A percentile compares a stretch with the other conserved stretches of the same genome.
These are phyloP conservation scores for Hericium rajendrae DNA, from an alignment of 768 basidiomycete genomes.

Conservation along the genomic window DNA sequence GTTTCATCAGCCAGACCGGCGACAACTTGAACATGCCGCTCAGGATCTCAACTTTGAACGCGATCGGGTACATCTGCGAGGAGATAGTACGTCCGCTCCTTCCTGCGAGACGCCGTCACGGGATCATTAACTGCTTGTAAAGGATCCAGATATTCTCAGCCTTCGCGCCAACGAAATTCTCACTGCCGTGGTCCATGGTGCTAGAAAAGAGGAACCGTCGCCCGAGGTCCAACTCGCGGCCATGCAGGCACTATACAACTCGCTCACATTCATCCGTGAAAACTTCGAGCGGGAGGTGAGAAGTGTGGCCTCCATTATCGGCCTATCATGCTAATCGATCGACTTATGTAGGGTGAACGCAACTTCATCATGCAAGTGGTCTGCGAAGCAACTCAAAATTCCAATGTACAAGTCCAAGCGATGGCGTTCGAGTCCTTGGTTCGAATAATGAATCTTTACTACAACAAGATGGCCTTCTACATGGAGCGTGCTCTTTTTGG, in stretches of 20 bases:
- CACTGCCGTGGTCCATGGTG: conserved; percentile 97
- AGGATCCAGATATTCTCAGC: conserved; percentile 91
- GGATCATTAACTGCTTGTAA: conserved; percentile 9
- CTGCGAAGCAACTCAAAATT: conserved; percentile 93
- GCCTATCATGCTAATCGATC: conserved; percentile 1
- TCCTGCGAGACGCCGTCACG: not conserved
- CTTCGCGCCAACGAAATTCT: conserved; percentile 93
- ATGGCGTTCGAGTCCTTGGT: conserved; percentile 94
- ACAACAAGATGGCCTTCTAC: conserved; percentile 98
- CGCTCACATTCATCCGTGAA: conserved; percentile 92
- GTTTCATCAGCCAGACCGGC: conserved; percentile 68
- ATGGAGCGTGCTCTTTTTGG: conserved; percentile 99
- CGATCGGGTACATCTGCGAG: conserved; percentile 97
- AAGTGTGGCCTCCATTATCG: conserved; percentile 8
- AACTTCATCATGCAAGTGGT: conserved; percentile 99
- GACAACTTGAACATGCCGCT: conserved; percentile 46
- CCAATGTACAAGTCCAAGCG: conserved; percentile 77
- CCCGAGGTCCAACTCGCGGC: conserved; percentile 88
- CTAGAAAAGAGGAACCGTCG: conserved; percentile 90
- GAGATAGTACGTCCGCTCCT: conserved; percentile 60
- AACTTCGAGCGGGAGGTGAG: conserved; percentile 96
- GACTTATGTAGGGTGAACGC: conserved; percentile 70
- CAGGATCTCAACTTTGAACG: conserved; percentile 81
- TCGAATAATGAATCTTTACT: conserved; percentile 94
- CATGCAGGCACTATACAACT: conserved; percentile 87